Base-by-base conservation (phyloP, 805 yeast genomes). In the Schizosaccharomyces lindneri region DNA sequence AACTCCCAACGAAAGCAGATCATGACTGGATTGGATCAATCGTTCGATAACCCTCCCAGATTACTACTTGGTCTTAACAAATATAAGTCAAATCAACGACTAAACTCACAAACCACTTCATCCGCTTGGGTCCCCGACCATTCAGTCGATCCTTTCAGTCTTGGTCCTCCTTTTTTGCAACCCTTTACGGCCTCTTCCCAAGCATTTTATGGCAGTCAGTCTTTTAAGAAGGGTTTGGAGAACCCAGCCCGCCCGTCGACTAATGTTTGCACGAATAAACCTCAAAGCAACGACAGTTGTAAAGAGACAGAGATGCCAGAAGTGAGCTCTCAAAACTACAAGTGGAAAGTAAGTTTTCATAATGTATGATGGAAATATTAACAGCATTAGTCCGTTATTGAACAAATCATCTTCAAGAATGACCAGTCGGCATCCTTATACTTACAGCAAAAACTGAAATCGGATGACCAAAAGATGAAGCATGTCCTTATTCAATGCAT, bases 401-500 rank as follows among this genome's bases (percentile, higher is more conserved):
- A 70, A 29, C 62, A 68, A 51, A 72, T 72, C 43, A 68, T 72
- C 21, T 55, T 62, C 29, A 64, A 66, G 43, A 67, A 72, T 59
- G 76, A 74, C 62, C 77, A 74, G 65, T 73, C 70, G 62, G 75
- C 77, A 4, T 74, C 77, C 11, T 66, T 74, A 4, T 72, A 70
- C 61, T 63, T 74, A 41, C 77, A 74, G 66, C 74, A 73, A 62
- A 70, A 73, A 62, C 68, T 74, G 41, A 70, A 69, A 60, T 63
- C 64, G 3, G 68, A 72, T 15, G 63, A 65, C 27, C 64, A 65
- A 1, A 70, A 64, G 1, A 24, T 19, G 21, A 46, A 46, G 21
- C 21, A 19, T 46, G 27, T 9, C 13, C 51, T 46, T 24, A 46
- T 46, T 19, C 73, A 73, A 60, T 69, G 70, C 2, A 70, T 73